Evolutionary conservation across 2,329 filamentous ascomycete genomes (phyloP), one percentile per base, ranked within the genome.

Genomic region (Sporothrix inflata): DNA sequence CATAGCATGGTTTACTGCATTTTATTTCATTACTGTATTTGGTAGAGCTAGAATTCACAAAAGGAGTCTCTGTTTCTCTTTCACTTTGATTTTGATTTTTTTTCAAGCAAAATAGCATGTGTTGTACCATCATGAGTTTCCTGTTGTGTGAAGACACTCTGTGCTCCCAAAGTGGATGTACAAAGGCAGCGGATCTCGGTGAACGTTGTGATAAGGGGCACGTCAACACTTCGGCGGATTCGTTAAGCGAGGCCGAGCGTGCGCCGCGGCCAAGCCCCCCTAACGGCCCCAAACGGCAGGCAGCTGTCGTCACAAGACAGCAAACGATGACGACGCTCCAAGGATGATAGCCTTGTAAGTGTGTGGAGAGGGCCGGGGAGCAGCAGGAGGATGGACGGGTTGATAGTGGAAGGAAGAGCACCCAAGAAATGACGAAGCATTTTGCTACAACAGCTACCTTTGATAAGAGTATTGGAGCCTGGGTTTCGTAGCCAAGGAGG

Each of bases 1-100:
- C 57, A 63, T 63, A 63, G 57, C 57, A 63, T 63, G 57, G 57
- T 40, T 40, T 65, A 21, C 34, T 47, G 21, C 40, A 61, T 65
- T 27, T 45, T 4, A 38, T 19, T 45, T 24, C 42, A 45, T 14
- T 16, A 27, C 21, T 45, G 60, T 65, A 65, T 40, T 21, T 57
- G 57, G 19, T 42, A 63, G 8, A 63, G 34, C 57, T 63, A 47
- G 40, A 47, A 24, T 42, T 21, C 3, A 34, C 12, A 47, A 65
- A 30, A 30, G 38, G 40, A 45, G 40, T 65, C 30, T n/a, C 16
- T 45, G 40, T n/a, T 27, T 65, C n/a, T 47, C 14, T 47, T 47
- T 47, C 42, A 16, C 42, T 47, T 16, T 47, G 42, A 6, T 3
- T 19, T n/a, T n/a, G n/a, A n/a, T n/a, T n/a, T n/a, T 47, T 16